Evolutionary conservation across 2,329 filamentous ascomycete genomes (phyloP), one percentile per base, ranked within the genome.

Genomic region (Ascochyta fabae): DNA sequence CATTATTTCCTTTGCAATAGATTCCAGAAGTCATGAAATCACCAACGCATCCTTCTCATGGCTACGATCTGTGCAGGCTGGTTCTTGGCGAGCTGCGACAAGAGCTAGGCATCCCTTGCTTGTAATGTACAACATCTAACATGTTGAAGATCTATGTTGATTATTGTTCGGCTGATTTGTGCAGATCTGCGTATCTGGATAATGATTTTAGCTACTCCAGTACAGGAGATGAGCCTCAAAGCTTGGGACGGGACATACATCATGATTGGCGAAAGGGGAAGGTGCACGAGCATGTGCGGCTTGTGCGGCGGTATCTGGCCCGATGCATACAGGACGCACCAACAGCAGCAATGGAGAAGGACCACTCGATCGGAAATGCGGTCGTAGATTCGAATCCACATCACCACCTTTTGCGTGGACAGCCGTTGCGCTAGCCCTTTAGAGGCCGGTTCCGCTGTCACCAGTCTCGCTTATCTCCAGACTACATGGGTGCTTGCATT

Each of bases 401-500:
- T 22, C 22, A 23, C 9, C 42, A 42, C 49, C 38, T 38, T 35
- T 38, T 16, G 9, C 43, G 42, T 34, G 9, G 23, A 29, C 24
- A 15, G 16, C 35, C 19, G 33, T 42, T 43, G 26, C 51, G 26
- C 51, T 53, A 53, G 26, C 24, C n/a, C 29, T 42, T 35, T 34
- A 13, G 49, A 35, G 34, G n/a, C 13, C 15, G 22, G 22, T 35
- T 16, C 40, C 41, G 40, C 52, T 46, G 40, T 46, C 34, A 23
- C 29, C 22, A 41, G 12, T 29, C 15, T 50, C 53, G 53, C 47
- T 39, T 47, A 44, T 48, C 42, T 46, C 19, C 27, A 24, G 8
- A 12, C 22, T 23, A 33, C 24, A 44, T 39, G 45, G 29, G 12
- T 29, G 13, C 12, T 12, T 19, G 29, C 38, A 39, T 15, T 26